Conservation (phyloP, 768 basidiomycete species). For the Podaxis sp. region DNA sequence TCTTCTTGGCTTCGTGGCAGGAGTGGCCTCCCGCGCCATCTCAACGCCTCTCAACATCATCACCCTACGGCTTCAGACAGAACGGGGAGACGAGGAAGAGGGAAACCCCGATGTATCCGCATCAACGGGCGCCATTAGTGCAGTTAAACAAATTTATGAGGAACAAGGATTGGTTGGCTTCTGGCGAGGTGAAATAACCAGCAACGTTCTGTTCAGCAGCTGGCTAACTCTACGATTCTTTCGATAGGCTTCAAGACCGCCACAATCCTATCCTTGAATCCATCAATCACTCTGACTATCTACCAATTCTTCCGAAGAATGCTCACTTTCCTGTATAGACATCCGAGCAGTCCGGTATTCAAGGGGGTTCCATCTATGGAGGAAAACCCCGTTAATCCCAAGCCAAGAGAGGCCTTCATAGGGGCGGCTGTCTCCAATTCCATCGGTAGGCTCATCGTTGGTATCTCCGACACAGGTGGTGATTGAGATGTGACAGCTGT, state of each 20-base stretch:
- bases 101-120: constrained; percentile 18
- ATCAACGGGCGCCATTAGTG: constrained; percentile 25
- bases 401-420: constrained; percentile 49
- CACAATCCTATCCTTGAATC: constrained; percentile 51
- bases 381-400: constrained; percentile 27
- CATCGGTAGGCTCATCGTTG: constrained; percentile 30
- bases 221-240: background rate
- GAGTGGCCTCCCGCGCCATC: constrained; percentile 53
- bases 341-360: constrained; percentile 11
- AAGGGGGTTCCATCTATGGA: background rate
- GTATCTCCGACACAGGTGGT: background rate
- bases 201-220: background rate
- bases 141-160: constrained; percentile 43
- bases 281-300: constrained; percentile 55
- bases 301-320: constrained; percentile 51
- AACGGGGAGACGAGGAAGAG: constrained; percentile 34
- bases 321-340: constrained; percentile 26
- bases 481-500: constrained; percentile 30
- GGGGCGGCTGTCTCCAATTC: constrained; percentile 57
- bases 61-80: constrained; percentile 53
- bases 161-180: constrained; percentile 53
- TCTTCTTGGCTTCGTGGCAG: constrained; percentile 54
- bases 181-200: constrained; percentile 45
- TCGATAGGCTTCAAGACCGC: constrained; percentile 49
- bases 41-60: constrained; percentile 58